These are phyloP conservation scores for Pleurozium schreberi DNA, from an alignment of 225 moss, liverwort and hornwort genomes.

Conservation along the genomic window DNA sequence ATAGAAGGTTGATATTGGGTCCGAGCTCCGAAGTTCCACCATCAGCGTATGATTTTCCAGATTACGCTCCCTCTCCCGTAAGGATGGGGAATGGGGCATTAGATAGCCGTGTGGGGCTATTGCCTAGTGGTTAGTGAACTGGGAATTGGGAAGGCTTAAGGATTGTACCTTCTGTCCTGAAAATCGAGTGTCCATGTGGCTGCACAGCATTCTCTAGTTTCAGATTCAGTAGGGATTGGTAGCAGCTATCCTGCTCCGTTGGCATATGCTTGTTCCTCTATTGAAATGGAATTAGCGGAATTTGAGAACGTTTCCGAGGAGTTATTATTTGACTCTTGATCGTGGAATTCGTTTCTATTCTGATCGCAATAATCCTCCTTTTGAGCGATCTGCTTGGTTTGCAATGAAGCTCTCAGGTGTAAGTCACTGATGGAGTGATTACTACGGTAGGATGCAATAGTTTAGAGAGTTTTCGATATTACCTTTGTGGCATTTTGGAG, in stretches of 20 bases:
- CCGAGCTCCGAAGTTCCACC: background rate
- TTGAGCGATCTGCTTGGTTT: background rate
- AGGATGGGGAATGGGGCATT: background rate
- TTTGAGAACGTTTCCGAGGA: background rate
- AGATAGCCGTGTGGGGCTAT: background rate
- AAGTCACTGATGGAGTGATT: background rate
- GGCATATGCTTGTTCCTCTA: background rate
- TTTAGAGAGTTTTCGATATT: background rate
- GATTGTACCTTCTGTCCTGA: background rate
- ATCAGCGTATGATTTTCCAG: conserved; percentile 5
- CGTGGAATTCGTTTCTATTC: background rate
- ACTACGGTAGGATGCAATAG: background rate
- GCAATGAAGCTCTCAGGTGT: background rate
- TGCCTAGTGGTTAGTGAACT: background rate
- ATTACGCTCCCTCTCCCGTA: background rate
- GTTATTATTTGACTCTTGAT: background rate
- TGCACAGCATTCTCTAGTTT: background rate
- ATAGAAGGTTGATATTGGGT: conserved; percentile 1
- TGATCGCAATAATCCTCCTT: background rate
- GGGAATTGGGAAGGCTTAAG: background rate
- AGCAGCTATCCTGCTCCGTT: background rate
- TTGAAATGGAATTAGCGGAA: background rate
- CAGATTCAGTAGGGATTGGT: background rate
- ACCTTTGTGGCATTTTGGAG: background rate
- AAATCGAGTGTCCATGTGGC: background rate